Evolutionary conservation across 495 filamentous ascomycete species (phyloP).

Genomic region (Hypoxylon trugodes): DNA sequence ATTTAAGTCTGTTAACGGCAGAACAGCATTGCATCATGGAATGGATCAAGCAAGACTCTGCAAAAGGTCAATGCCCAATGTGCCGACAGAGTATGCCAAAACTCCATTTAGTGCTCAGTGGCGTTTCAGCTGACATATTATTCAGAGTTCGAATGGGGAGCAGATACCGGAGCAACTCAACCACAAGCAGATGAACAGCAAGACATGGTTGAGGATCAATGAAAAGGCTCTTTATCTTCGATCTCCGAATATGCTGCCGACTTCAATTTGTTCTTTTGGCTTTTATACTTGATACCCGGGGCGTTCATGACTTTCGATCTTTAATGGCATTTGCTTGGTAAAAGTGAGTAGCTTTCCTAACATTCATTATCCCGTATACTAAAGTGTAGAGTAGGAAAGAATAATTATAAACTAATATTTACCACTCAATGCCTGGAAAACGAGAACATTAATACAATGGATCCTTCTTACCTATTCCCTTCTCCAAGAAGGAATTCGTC

Average conservation of each 20-base stretch:
- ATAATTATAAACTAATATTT: too few species aligned
- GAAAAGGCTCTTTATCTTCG: neutral
- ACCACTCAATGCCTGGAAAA: too few species aligned
- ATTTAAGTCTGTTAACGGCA: slow-evolving; percentile 30
- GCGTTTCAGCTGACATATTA: slow-evolving; percentile 33
- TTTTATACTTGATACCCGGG: too few species aligned
- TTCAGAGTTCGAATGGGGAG: slow-evolving; percentile 73
- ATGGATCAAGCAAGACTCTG: slow-evolving; percentile 94
- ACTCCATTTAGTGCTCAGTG: neutral
- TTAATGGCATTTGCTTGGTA: neutral
- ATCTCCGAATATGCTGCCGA: neutral
- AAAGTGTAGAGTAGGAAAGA: too few species aligned
- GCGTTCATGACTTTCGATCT: neutral
- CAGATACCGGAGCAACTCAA: slow-evolving; percentile 23
- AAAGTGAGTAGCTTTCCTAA: slow-evolving; percentile 11
- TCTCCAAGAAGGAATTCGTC: slow-evolving; percentile 10
- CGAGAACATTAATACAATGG: too few species aligned
- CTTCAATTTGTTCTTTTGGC: neutral
- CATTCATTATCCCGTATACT: neutral
- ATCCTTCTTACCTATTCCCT: slow-evolving; percentile 11
- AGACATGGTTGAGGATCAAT: slow-evolving; percentile 31
- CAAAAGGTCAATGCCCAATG: slow-evolving; percentile 96
- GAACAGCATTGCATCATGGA: slow-evolving; percentile 90
- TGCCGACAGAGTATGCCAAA: slow-evolving; percentile 84
- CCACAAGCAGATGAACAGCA: slow-evolving; percentile 29